Base-by-base conservation (phyloP, 208 protist species). In the Leishmania amazonensis region DNA sequence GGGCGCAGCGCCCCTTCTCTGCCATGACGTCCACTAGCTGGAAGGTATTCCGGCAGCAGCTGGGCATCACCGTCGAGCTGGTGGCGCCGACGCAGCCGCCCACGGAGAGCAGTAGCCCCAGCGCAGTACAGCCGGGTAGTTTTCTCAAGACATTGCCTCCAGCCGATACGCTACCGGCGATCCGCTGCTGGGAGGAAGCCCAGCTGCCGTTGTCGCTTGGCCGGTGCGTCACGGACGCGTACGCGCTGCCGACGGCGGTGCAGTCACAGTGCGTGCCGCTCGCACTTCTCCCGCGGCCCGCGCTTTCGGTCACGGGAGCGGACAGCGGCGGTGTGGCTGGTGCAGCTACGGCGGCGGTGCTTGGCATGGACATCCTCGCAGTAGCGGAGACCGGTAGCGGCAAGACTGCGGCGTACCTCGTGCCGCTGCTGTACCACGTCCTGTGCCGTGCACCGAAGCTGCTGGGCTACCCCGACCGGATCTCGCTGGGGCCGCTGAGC, bases 381-480 rank as follows among this genome's bases (percentile, higher is more conserved):
- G 89, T 98, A 17, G 96, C 98, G 4, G 89, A 97, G 76, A 99
- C 98, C 11, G 98, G 98, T 19, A 96, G 92, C 42, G 98, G 98
- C 15, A 99, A 99, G 80, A 99, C 98, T 3, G 82, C 94, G 0
- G 92, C 96, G 1, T 99, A 98, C 85, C 49, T 98, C 5, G 83
- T 99, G 19, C 98, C 98, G 6, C 51, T 98, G 45, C 68, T 99
- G 17, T 75, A 81, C 28, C 85, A 98, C 67, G 81, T 98, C 42
- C 73, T 91, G 62, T 81, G 67, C 38, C 86, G 79, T 40, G 82
- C 89, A 28, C 88, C 91, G 31, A 81, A 81, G n/a, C 87, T 96
- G 58, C 79, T 94, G 45, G 85, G 93, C 4, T 67, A 95, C 64
- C 89, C 89, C 58, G 85, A 93, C 57, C 85, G 82, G 49, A 88